A percentile compares a stretch with the other conserved stretches of the same genome.
Evolutionary conservation across 495 filamentous ascomycete species (phyloP).

Genomic region (Trichoderma erinaceum): DNA sequence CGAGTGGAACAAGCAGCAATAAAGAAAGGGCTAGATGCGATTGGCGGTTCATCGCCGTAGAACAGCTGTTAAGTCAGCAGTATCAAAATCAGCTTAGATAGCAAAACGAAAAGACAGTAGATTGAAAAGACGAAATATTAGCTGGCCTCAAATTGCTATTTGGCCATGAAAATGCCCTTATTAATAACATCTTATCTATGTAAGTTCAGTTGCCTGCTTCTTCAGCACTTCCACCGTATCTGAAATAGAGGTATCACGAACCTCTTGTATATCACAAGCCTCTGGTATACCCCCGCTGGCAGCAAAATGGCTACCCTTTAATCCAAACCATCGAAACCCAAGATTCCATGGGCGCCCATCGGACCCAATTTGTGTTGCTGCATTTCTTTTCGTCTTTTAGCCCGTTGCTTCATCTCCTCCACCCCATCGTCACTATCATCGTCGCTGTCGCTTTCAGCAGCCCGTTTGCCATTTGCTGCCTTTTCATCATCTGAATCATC

Average conservation of each 20-base stretch:
- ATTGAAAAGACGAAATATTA: neutral
- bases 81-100: neutral
- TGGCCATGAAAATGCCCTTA: neutral
- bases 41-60: neutral
- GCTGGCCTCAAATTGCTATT: neutral
- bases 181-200: neutral
- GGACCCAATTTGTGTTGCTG: constrained; percentile 32
- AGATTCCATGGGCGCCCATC: constrained; percentile 15
- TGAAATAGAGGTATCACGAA: constrained; percentile 8
- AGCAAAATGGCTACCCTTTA: neutral
- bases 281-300: neutral
- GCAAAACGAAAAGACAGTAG: neutral
- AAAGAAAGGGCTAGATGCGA: neutral
- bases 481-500: constrained; percentile 21
- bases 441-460: constrained; percentile 33
- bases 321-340: constrained; percentile 15
- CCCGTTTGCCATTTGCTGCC: constrained; percentile 27
- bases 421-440: constrained; percentile 35
- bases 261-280: constrained; percentile 9
- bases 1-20: neutral
- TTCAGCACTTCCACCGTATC: neutral
- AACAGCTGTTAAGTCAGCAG: neutral
- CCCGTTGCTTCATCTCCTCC: constrained; percentile 39
- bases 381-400: constrained; percentile 24
- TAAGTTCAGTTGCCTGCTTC: neutral